Percentiles rank a stretch among this genome's conserved stretches.
phyloP scores from a whole-genome alignment of 2,329 filamentous ascomycete species.

The Colletotrichum abscissum region DNA sequence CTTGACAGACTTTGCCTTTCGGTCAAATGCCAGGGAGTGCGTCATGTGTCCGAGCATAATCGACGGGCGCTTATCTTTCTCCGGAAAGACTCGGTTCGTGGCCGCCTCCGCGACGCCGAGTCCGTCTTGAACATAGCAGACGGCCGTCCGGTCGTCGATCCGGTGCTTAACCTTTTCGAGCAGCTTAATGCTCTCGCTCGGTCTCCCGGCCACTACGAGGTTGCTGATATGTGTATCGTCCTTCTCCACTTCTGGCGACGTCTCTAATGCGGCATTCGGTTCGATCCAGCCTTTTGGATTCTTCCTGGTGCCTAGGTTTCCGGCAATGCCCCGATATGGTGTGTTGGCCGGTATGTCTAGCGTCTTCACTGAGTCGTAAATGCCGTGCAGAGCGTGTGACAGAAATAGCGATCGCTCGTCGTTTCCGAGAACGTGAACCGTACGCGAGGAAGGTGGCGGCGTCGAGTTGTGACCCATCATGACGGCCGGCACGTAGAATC shows the following conservation, averaged over 20 bases:
- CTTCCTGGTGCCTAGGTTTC: constrained; percentile 42
- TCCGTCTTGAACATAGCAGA: constrained; percentile 84
- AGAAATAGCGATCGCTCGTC: constrained; percentile 54
- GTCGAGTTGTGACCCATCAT: constrained; percentile 43
- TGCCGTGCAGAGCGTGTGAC: constrained; percentile 52
- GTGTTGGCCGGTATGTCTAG: constrained; percentile 36
- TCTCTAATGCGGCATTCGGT: background rate
- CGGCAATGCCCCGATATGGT: constrained; percentile 31
- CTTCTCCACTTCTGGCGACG: constrained; percentile 17
- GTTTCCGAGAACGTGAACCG: constrained; percentile 55
- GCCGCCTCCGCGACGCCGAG: constrained; percentile 86
- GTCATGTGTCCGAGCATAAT: constrained; percentile 78
- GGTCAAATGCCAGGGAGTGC: constrained; percentile 57
- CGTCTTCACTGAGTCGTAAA: constrained; percentile 54
- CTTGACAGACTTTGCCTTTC: constrained; percentile 51
- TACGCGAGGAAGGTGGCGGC: constrained; percentile 46
- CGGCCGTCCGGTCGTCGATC: constrained; percentile 74
- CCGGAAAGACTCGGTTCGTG: constrained; percentile 76
- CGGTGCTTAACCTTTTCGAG: constrained; percentile 72
- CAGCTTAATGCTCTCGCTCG: constrained; percentile 66
- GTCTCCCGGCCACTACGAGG: constrained; percentile 73
- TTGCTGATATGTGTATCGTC: constrained; percentile 71
- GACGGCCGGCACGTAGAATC: constrained; percentile 50
- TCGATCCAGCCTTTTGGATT: constrained; percentile 31
- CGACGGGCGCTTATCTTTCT: constrained; percentile 73